Base-by-base conservation (phyloP, 2,329 filamentous ascomycete genomes). In the Exophiala alcalophila region DNA sequence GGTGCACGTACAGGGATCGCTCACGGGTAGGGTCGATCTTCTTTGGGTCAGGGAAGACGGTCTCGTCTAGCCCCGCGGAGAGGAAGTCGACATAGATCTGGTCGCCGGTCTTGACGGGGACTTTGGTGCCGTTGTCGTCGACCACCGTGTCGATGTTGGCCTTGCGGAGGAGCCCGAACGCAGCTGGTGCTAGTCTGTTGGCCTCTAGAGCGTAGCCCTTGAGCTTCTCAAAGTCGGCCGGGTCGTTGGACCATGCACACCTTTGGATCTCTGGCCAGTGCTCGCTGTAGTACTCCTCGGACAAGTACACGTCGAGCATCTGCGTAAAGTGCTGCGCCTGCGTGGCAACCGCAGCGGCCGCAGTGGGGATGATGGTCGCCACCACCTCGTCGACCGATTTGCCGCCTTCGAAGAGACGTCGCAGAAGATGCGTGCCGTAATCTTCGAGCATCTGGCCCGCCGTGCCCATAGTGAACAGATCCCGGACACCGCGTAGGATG, bases 301-400 rank as follows among this genome's bases (percentile, higher is more conserved):
- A 66, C 31, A 80, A 65, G 58, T 77, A 79, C 57, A 72, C 77
- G 54, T 80, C 77, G 34, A 81, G 58, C 18, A 69, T 74, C 50
- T 80, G 76, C 0, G 66, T 71, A 53, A 80, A 78, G 15, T 79
- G 68, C 45, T 78, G 74, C 5, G 72, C 74, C 54, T 80, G 76
- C 43, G 77, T 78, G 2, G 71, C 65, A 3, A 77, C 73, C 62
- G 75, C 73, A 25, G 73, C 73, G 18, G 72, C 74, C 1, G 74
- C 74, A 1, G 76, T 78, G 21, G 75, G 75, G 28, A 81, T 66
- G 40, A 80, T 72, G 27, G 71, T 72, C 70, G 72, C 77, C 20
- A 78, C 74, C 18, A 79, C 65, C 14, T 75, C 67, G 18, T 73
- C 62, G 4, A 70, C 59, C 1, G 68, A 63, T 42, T 70, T 63